These are phyloP conservation scores for Euphorbia pulcherrima DNA, from an alignment of 345 rosid species.

Conservation along the genomic window DNA sequence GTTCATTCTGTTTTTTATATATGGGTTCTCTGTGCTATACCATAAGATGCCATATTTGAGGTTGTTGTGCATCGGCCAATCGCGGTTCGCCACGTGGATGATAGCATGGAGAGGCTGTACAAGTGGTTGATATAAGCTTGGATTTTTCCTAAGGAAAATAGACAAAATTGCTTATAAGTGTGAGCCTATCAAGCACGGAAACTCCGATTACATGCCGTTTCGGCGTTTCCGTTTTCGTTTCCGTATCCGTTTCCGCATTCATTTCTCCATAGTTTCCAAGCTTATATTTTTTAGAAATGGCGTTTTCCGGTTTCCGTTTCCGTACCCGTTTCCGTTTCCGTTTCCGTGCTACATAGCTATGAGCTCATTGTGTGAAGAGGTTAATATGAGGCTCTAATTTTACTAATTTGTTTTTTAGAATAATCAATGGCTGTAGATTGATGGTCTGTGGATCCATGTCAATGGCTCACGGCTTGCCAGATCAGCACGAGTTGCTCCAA, in stretches of 20 bases:
- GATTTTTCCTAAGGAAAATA: conserved; percentile 18
- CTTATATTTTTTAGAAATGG: too few relatives aligned
- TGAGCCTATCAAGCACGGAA: too few relatives aligned
- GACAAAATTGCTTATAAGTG: too few relatives aligned
- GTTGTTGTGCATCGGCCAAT: conserved; percentile 53
- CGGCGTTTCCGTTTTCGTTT: too few relatives aligned
- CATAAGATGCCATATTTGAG: conserved; percentile 70
- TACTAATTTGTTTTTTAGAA: background rate
- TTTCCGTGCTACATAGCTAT: too few relatives aligned
- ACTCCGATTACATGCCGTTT: too few relatives aligned
- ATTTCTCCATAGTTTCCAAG: too few relatives aligned
- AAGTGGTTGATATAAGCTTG: conserved; percentile 33
- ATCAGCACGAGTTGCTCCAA: conserved; percentile 5
- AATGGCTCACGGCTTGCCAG: conserved; percentile 23
- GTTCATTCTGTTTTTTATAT: conserved; percentile 49
- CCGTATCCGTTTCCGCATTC: too few relatives aligned
- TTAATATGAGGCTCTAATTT: conserved; percentile 35
- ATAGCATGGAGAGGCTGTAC: conserved; percentile 35
- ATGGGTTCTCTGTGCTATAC: conserved; percentile 17
- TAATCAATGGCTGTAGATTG: conserved; percentile 27
- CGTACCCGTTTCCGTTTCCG: too few relatives aligned
- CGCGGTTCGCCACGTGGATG: conserved; percentile 50
- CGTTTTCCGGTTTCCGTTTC: too few relatives aligned
- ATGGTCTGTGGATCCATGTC: conserved; percentile 16
- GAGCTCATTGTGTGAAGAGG: conserved; percentile 17